These are phyloP conservation scores for Asterionellopsis glacialis DNA, from an alignment of 108 stramenopile genomes.

Conservation along the genomic window DNA sequence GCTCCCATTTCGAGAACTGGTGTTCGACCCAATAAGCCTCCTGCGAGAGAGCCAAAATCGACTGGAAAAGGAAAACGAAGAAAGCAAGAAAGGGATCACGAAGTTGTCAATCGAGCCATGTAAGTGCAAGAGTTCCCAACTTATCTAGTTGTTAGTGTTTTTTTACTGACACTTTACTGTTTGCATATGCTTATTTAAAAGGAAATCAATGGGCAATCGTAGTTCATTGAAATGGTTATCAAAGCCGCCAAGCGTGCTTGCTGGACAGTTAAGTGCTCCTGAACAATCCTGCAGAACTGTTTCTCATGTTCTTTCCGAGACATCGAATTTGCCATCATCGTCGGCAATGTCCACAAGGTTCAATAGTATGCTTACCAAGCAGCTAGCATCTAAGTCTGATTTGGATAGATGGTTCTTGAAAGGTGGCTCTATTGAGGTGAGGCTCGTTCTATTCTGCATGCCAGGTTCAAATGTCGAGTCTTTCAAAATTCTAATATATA, in stretches of 20 bases:
- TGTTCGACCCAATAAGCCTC: slow-evolving; percentile 27
- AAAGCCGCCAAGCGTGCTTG: slow-evolving; percentile 25
- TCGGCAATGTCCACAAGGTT: slow-evolving; percentile 25
- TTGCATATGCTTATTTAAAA: no score
- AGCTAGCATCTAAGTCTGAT: slow-evolving; percentile 40
- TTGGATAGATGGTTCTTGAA: slow-evolving; percentile 70
- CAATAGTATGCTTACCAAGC: slow-evolving; percentile 35
- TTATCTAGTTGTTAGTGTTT: no score
- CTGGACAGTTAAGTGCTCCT: slow-evolving; percentile 62
- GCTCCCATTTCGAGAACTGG: slow-evolving; percentile 19
- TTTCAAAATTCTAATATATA: no score
- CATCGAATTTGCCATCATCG: slow-evolving; percentile 40
- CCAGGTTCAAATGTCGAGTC: background rate
- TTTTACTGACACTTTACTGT: no score
- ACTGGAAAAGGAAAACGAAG: slow-evolving; percentile 1
- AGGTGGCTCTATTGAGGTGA: slow-evolving; percentile 58
- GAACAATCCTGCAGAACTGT: slow-evolving; percentile 69
- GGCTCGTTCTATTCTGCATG: slow-evolving; percentile 10
- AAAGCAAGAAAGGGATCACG: slow-evolving; percentile 36
- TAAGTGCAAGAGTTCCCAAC: no score
- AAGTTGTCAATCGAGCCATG: slow-evolving; percentile 9
- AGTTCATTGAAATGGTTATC: slow-evolving; percentile 8
- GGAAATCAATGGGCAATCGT: slow-evolving; percentile 39
- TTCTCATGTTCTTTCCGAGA: slow-evolving; percentile 52
- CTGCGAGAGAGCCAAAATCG: slow-evolving; percentile 31